Evolutionary conservation across 441 rosid genomes (phyloP).

Genomic region (Biscutella laevigata): DNA sequence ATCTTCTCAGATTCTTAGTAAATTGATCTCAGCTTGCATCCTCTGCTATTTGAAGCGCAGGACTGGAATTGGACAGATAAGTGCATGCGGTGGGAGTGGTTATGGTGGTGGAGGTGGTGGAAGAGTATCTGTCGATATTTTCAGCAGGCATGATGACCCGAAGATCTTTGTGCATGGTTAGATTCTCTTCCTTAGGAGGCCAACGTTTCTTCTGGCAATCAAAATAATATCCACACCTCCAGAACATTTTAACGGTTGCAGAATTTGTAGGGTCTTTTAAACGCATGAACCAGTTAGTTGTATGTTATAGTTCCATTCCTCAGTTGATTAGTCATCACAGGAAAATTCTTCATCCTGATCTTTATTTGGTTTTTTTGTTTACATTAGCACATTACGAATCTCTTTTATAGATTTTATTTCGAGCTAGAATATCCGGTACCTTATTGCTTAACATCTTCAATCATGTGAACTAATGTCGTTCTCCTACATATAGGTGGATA

Average conservation of each 20-base stretch:
- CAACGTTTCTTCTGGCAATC: conserved; percentile 1
- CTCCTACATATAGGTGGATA: conserved; percentile 53
- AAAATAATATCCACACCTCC: not conserved
- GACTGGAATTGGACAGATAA: conserved; percentile 80
- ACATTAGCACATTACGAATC: too few species aligned
- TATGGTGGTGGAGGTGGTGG: conserved; percentile 98
- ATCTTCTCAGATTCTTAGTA: conserved; percentile 6
- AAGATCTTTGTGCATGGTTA: conserved; percentile 84
- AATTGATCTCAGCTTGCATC: too few species aligned
- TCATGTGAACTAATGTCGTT: conserved; percentile 6
- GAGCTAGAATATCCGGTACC: too few species aligned
- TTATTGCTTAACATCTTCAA: not conserved
- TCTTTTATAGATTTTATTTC: too few species aligned
- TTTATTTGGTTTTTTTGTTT: not conserved
- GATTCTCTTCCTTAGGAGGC: conserved; percentile 16
- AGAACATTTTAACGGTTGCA: not conserved
- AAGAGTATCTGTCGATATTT: conserved; percentile 80
- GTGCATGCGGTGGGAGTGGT: conserved; percentile 93
- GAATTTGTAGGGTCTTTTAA: too few species aligned
- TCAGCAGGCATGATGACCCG: conserved; percentile 89
- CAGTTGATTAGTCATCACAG: conserved; percentile 1
- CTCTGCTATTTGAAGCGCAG: conserved; percentile 47
- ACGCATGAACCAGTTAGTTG: too few species aligned
- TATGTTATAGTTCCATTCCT: not conserved
- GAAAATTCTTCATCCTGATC: not conserved